Evolutionary conservation across 176 grass and related monocot species (phyloP).

Genomic region (Secale cereale): DNA sequence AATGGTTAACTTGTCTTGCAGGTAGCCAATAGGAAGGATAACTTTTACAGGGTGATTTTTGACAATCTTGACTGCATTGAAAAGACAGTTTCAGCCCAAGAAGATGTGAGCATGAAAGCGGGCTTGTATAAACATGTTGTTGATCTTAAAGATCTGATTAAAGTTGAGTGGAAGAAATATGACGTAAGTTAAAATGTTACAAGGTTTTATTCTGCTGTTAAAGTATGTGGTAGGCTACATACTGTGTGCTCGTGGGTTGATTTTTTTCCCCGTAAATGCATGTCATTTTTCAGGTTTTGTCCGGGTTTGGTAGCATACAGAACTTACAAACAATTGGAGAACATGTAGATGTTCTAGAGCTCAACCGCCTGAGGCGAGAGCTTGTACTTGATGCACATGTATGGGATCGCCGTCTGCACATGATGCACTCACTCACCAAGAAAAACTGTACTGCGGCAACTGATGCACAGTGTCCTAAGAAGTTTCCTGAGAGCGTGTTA

Average conservation of each 20-base stretch:
- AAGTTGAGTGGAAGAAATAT: conserved; percentile 68
- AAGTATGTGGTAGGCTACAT: neutral
- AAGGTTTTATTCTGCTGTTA: conserved; percentile 25
- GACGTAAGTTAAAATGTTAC: conserved; percentile 54
- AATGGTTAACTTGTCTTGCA: conserved; percentile 35
- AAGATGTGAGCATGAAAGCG: conserved; percentile 49
- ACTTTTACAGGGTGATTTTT: conserved; percentile 53
- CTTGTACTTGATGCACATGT: conserved; percentile 60
- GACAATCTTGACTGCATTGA: conserved; percentile 63
- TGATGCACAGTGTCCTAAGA: conserved; percentile 35
- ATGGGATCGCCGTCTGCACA: conserved; percentile 76
- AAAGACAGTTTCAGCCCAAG: conserved; percentile 46
- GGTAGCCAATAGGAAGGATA: conserved; percentile 56
- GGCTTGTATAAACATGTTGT: conserved; percentile 58
- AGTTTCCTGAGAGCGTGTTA: conserved; percentile 27
- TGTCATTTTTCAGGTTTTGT: conserved; percentile 41
- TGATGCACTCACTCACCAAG: conserved; percentile 69
- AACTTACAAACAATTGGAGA: conserved; percentile 36
- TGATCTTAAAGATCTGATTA: conserved; percentile 69
- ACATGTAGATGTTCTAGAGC: conserved; percentile 73
- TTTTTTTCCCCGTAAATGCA: neutral
- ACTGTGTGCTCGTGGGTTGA: neutral
- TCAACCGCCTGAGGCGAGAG: conserved; percentile 63
- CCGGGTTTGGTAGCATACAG: conserved; percentile 36
- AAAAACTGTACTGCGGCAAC: conserved; percentile 35